A percentile compares a stretch with the other conserved stretches of the same genome.
These are phyloP conservation scores for Phaeotremella skinneri DNA, from an alignment of 768 basidiomycete genomes.

Conservation along the genomic window DNA sequence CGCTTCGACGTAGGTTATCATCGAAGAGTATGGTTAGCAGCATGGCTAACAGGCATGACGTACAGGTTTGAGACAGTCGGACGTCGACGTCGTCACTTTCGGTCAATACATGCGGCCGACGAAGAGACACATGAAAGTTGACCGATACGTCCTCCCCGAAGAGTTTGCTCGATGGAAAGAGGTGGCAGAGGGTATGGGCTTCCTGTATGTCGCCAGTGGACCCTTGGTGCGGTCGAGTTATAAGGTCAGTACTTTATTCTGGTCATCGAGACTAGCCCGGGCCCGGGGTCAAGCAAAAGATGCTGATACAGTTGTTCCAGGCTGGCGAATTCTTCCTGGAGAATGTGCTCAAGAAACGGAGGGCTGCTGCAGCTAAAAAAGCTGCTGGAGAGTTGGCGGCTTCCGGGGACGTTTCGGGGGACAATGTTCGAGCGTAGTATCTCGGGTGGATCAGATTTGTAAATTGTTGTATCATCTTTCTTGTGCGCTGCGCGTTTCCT, in stretches of 20 bases:
- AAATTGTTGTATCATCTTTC: too few relatives aligned
- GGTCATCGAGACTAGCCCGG: too few relatives aligned
- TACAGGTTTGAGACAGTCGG: constrained; percentile 76
- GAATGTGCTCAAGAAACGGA: constrained; percentile 61
- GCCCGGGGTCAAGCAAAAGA: background rate
- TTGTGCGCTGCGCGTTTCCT: too few relatives aligned
- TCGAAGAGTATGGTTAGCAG: background rate
- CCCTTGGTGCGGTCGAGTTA: constrained; percentile 95
- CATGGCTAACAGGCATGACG: background rate
- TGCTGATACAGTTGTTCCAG: constrained; percentile 53
- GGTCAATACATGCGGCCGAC: constrained; percentile 99
- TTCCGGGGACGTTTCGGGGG: constrained; percentile 13
- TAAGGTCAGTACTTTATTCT: constrained; percentile 64
- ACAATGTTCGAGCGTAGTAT: too few relatives aligned
- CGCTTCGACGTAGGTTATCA: constrained; percentile 67
- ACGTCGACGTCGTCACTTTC: constrained; percentile 97
- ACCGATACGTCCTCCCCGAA: constrained; percentile 87
- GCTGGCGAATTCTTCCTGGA: constrained; percentile 96
- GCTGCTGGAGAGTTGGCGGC: constrained; percentile 35
- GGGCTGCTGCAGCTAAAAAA: constrained; percentile 33
- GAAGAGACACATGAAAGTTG: constrained; percentile 98
- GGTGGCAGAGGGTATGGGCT: constrained; percentile 87
- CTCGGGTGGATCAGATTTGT: too few relatives aligned
- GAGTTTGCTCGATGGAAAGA: constrained; percentile 91
- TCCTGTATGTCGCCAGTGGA: constrained; percentile 94